These are phyloP conservation scores for Entomortierella parvispora DNA, from an alignment of 192 early-diverging fungal species.

Conservation along the genomic window DNA sequence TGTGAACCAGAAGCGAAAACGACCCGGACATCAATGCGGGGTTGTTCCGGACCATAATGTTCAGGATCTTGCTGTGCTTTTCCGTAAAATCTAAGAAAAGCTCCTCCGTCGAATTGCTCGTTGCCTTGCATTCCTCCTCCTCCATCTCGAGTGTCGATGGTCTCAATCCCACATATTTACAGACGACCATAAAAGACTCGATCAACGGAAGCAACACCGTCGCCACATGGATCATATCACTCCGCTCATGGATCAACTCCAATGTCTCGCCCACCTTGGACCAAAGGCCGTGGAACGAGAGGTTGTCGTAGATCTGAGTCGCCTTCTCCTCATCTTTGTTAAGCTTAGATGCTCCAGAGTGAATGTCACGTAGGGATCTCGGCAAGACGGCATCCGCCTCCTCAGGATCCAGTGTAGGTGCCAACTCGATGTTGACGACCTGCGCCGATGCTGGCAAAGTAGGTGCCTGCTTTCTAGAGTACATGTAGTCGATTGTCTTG, in stretches of 20 bases:
- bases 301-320: conserved; percentile 58
- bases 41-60: conserved; percentile 98
- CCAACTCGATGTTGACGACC: conserved; percentile 48
- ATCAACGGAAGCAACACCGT: conserved; percentile 94
- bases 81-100: conserved; percentile 94
- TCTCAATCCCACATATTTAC: conserved; percentile 80
- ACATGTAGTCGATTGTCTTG: conserved; percentile 94
- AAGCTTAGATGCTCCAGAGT: conserved; percentile 18
- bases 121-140: conserved; percentile 24
- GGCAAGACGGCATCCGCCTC: conserved; percentile 45
- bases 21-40: conserved; percentile 96
- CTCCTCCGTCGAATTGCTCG: conserved; percentile 60
- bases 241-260: conserved; percentile 74
- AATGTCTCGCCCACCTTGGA: conserved; percentile 78
- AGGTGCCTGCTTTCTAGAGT: conserved; percentile 59
- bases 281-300: conserved; percentile 79
- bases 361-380: conserved; percentile 56
- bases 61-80: conserved; percentile 94
- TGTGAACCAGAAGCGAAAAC: conserved; percentile 95
- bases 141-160: conserved; percentile 51
- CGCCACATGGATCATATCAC: conserved; percentile 88
- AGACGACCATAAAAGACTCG: conserved; percentile 98
- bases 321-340: conserved; percentile 61
- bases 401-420: conserved; percentile 56
- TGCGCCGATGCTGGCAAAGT: conserved; percentile 53